These are phyloP conservation scores for Tetracladium maxilliforme DNA, from an alignment of 2,329 filamentous ascomycete species.

Conservation along the genomic window DNA sequence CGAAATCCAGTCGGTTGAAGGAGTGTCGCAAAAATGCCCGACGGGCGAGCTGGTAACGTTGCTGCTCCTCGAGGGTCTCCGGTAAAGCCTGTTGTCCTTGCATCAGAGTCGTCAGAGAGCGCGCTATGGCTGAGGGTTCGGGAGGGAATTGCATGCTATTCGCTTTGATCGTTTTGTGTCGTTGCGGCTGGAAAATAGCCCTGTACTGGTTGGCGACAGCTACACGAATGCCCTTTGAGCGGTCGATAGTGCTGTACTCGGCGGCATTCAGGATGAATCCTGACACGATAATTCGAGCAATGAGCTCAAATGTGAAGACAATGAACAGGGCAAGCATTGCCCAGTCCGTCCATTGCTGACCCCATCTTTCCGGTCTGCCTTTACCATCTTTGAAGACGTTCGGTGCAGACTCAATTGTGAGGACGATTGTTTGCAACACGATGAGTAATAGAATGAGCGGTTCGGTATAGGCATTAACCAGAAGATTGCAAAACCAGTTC, in stretches of 20 bases:
- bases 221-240: slow-evolving; percentile 57
- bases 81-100: slow-evolving; percentile 34
- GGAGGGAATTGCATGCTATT: slow-evolving; percentile 10
- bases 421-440: slow-evolving; percentile 72
- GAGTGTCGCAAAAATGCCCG: slow-evolving; percentile 87
- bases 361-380: slow-evolving; percentile 50
- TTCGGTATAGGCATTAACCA: slow-evolving; percentile 79
- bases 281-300: slow-evolving; percentile 78
- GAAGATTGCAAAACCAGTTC: slow-evolving; percentile 60
- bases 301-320: slow-evolving; percentile 77
- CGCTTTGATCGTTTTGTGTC: slow-evolving; percentile 50
- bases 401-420: slow-evolving; percentile 68
- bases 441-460: slow-evolving; percentile 79
- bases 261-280: slow-evolving; percentile 81
- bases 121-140: slow-evolving; percentile 42
- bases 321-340: slow-evolving; percentile 70
- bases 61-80: slow-evolving; percentile 59
- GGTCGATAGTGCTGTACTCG: slow-evolving; percentile 84
- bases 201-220: slow-evolving; percentile 65
- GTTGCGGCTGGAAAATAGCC: slow-evolving; percentile 68
- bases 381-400: slow-evolving; percentile 54
- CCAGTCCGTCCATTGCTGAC: slow-evolving; percentile 57
- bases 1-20: slow-evolving; percentile 89
- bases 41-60: slow-evolving; percentile 73
- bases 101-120: slow-evolving; percentile 63